Percentiles rank a stretch among this genome's conserved stretches.
Evolutionary conservation across 495 filamentous ascomycete genomes (phyloP).

Genomic region (Neurospora sp.): DNA sequence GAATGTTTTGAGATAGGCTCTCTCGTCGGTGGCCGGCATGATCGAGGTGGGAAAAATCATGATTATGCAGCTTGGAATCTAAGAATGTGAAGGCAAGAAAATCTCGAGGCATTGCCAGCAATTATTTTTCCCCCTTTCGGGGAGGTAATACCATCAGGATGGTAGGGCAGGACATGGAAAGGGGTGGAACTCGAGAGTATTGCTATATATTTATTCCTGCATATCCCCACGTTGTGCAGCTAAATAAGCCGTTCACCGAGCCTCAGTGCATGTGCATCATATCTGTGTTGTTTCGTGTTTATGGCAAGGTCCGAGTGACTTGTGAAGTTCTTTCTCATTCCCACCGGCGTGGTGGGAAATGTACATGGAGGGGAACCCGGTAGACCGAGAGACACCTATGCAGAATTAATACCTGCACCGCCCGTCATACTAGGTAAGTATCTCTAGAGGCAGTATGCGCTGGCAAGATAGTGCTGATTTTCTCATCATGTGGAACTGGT

Average conservation of each 20-base stretch:
- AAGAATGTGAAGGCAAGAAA: not conserved
- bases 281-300: not conserved
- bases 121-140: not conserved
- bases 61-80: not conserved
- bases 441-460: not conserved
- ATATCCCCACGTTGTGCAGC: not conserved
- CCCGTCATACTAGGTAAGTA: not conserved
- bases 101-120: not conserved
- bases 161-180: not conserved
- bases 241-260: not conserved
- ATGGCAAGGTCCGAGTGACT: not conserved
- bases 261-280: not conserved
- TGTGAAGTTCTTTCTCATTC: not conserved
- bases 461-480: not conserved
- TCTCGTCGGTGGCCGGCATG: not conserved
- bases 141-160: not conserved
- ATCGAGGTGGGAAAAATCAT: not conserved
- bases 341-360: not conserved
- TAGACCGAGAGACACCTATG: not conserved
- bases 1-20: not conserved
- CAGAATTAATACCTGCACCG: not conserved
- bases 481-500: not conserved
- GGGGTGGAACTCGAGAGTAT: not conserved
- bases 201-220: not conserved
- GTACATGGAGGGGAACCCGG: not conserved